A percentile compares a stretch with the other conserved stretches of the same genome.
Evolutionary conservation across 2,329 filamentous ascomycete species (phyloP).

Genomic region (Nectriaceae sp.): DNA sequence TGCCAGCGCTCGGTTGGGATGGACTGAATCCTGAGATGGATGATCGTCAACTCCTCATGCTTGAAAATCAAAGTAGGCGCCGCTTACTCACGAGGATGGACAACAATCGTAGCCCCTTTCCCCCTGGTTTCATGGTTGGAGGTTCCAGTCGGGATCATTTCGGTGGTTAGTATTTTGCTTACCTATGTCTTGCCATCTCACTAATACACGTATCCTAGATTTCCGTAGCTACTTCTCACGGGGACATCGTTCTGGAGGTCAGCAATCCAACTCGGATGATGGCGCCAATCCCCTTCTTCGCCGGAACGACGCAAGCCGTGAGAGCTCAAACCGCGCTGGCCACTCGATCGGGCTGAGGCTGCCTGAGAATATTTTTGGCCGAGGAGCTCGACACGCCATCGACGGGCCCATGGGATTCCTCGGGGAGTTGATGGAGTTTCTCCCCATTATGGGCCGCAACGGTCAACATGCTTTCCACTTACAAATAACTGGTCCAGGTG

Average conservation of each 20-base stretch:
- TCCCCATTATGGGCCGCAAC: conserved; percentile 49
- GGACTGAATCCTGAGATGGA: conserved; percentile 54
- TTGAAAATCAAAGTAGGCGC: conserved; percentile 51
- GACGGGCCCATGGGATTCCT: conserved; percentile 57
- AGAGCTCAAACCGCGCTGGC: conserved; percentile 49
- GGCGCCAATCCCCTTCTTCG: conserved; percentile 86
- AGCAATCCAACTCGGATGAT: conserved; percentile 68
- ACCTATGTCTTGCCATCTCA: conserved; percentile 3
- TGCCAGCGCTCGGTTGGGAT: conserved; percentile 60
- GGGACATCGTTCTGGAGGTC: conserved; percentile 54
- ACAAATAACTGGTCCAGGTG: conserved; percentile 54
- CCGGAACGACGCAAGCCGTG: conserved; percentile 50
- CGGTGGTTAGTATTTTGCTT: conserved; percentile 44
- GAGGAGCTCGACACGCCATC: conserved; percentile 36
- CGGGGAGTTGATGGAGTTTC: conserved; percentile 57
- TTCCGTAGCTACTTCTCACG: conserved; percentile 53
- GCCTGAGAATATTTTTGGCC: conserved; percentile 46
- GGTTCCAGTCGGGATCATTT: conserved; percentile 53
- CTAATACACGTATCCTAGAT: conserved; percentile 33
- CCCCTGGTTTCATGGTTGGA: conserved; percentile 53
- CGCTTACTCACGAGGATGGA: conserved; percentile 37
- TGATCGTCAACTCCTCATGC: conserved; percentile 46
- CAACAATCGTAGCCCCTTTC: conserved; percentile 60
- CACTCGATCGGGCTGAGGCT: conserved; percentile 57
- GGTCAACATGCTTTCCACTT: conserved; percentile 59